These are phyloP conservation scores for Dictyostelium brefeldianum DNA, from an alignment of 78 protist species.

Conservation along the genomic window DNA sequence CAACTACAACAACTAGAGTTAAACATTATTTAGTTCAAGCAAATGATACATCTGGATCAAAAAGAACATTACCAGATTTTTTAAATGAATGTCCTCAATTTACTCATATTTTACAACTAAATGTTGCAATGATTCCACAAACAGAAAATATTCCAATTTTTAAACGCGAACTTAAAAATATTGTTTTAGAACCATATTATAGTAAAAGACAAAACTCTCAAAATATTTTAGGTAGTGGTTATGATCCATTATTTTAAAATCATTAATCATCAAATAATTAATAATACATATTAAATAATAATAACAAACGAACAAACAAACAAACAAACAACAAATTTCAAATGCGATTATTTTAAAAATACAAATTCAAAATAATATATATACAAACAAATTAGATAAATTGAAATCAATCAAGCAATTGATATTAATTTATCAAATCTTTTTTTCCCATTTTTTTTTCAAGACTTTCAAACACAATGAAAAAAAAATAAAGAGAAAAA, in stretches of 20 bases:
- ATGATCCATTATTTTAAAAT: conserved; percentile 53
- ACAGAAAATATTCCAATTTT: conserved; percentile 34
- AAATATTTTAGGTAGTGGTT: conserved; percentile 62
- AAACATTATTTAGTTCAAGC: conserved; percentile 83
- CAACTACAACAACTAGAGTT: conserved; percentile 18
- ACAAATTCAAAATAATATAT: too few species aligned
- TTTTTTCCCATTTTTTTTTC: too few species aligned
- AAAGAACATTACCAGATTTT: conserved; percentile 82
- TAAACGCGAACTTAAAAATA: conserved; percentile 49
- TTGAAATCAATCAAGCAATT: too few species aligned
- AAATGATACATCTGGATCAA: conserved; percentile 80
- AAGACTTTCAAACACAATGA: too few species aligned
- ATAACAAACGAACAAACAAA: too few species aligned
- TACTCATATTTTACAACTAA: conserved; percentile 56
- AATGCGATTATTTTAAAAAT: too few species aligned
- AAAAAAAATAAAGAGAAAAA: too few species aligned
- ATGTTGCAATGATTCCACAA: neutral
- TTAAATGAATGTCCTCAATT: conserved; percentile 68
- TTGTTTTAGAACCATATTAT: conserved; percentile 59
- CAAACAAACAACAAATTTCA: too few species aligned
- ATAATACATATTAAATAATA: too few species aligned
- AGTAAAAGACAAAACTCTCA: conserved; percentile 69
- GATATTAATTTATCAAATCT: too few species aligned
- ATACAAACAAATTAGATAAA: too few species aligned
- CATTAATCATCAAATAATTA: too few species aligned